Percentiles rank a stretch among this genome's conserved stretches.
Evolutionary conservation across 2,329 filamentous ascomycete species (phyloP).

Genomic region (Graphilbum ipis-grandicollis): DNA sequence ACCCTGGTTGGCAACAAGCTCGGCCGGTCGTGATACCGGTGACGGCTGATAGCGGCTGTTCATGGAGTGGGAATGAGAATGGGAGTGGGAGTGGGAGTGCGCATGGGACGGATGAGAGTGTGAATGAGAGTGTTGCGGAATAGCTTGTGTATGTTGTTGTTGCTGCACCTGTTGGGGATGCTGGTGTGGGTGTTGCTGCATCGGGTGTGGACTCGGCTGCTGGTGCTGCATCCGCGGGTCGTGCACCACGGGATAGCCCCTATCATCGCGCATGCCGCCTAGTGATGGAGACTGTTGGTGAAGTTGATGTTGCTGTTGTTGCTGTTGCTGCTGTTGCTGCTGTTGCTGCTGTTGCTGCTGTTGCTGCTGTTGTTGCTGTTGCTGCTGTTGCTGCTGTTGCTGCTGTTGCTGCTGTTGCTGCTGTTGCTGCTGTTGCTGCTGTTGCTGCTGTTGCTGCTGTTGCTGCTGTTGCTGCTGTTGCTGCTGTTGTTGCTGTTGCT

Average conservation of each 20-base stretch:
- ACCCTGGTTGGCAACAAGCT: conserved; percentile 3
- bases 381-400: conserved; percentile 10
- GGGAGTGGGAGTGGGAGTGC: conserved; percentile 9
- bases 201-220: conserved; percentile 6
- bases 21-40: conserved; percentile 9
- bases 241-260: conserved; percentile 2
- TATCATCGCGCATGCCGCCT: conserved; percentile 5
- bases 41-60: conserved; percentile 12
- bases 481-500: too few species aligned
- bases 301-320: conserved; percentile 3
- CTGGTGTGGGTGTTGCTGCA: conserved; percentile 7
- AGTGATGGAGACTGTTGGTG: too few species aligned
- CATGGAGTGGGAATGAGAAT: conserved; percentile 14
- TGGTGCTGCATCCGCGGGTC: conserved; percentile 4
- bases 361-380: conserved; percentile 13
- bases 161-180: conserved; percentile 7
- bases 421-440: conserved; percentile 6
- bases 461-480: too few species aligned
- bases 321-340: conserved; percentile 11
- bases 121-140: conserved; percentile 8
- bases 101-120: conserved; percentile 13
- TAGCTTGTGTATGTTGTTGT: conserved; percentile 6
- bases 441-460: conserved; percentile 9
- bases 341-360: conserved; percentile 8
- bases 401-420: conserved; percentile 10